Conservation (phyloP, 176 grass and related monocot species). For the Thinopyrum elongatum region DNA sequence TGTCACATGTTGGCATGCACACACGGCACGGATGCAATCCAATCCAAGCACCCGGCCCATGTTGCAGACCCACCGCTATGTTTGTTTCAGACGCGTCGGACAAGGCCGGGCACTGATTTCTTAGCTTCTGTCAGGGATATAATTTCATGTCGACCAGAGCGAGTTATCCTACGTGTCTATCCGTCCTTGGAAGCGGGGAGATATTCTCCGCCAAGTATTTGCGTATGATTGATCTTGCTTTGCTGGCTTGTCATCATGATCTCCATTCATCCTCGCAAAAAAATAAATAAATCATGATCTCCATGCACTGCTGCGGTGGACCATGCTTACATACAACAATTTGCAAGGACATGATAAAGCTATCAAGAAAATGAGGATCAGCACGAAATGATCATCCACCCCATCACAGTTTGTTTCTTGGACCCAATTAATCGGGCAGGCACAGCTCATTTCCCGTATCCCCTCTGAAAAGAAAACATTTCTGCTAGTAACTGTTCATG, state of each 20-base stretch:
- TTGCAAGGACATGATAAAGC: neutral
- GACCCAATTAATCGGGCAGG: neutral
- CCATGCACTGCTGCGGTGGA: neutral
- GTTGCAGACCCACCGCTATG: neutral
- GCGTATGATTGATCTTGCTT: neutral
- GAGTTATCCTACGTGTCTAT: neutral
- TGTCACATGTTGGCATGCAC: neutral
- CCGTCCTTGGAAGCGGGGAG: neutral
- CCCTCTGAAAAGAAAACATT: too few relatives aligned
- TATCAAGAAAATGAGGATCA: neutral
- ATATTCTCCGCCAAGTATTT: neutral
- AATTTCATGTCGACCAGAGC: neutral
- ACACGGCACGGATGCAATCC: neutral
- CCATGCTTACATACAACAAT: neutral
- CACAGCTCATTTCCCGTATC: neutral
- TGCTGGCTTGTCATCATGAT: neutral
- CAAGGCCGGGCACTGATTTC: neutral
- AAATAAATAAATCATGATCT: too few relatives aligned
- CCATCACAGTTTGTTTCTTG: neutral
- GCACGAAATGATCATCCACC: neutral
- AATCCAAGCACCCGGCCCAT: neutral
- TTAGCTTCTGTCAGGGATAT: neutral
- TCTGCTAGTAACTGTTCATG: too few relatives aligned
- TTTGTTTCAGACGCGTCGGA: neutral
- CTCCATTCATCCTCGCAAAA: neutral